Evolutionary conservation across 495 filamentous ascomycete genomes (phyloP).

Genomic region (Thozetella sp.): DNA sequence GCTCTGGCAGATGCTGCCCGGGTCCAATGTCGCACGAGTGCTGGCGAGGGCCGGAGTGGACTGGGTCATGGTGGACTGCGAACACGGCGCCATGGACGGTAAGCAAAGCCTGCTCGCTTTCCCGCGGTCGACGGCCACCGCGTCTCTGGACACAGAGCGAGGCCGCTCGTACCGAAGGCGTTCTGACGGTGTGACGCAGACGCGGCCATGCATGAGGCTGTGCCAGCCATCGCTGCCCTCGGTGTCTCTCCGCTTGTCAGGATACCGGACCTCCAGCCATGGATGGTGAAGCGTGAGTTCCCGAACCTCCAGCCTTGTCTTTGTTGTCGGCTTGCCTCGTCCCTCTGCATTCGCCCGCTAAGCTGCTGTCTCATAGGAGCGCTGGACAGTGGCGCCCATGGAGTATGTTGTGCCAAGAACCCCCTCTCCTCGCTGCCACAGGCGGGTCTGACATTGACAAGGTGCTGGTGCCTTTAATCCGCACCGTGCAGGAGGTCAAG

Average conservation of each 20-base stretch:
- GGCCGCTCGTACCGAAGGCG: background rate
- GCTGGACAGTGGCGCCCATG: slow-evolving; percentile 70
- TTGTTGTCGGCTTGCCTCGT: background rate
- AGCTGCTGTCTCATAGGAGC: slow-evolving; percentile 45
- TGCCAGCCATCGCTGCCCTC: slow-evolving; percentile 68
- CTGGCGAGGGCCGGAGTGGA: slow-evolving; percentile 70
- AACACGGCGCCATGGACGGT: slow-evolving; percentile 82
- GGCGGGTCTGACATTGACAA: slow-evolving; percentile 18
- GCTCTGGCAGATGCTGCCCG: slow-evolving; percentile 75
- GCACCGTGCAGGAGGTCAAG: slow-evolving; percentile 64
- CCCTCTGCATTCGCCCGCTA: background rate
- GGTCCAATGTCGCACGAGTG: slow-evolving; percentile 67
- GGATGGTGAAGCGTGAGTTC: slow-evolving; percentile 70
- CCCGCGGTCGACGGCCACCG: too few relatives aligned
- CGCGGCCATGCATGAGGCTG: slow-evolving; percentile 81
- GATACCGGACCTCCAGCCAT: slow-evolving; percentile 65
- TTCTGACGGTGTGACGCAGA: slow-evolving; percentile 43
- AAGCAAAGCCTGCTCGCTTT: slow-evolving; percentile 15
- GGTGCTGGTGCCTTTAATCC: slow-evolving; percentile 67
- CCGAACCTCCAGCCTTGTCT: slow-evolving; percentile 5
- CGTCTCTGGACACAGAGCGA: too few relatives aligned
- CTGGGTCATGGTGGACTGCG: slow-evolving; percentile 76
- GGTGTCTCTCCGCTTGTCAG: slow-evolving; percentile 70
- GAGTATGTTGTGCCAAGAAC: slow-evolving; percentile 33
- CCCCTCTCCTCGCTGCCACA: background rate